Evolutionary conservation across 2,329 filamentous ascomycete genomes (phyloP).

Genomic region (Alternaria triticina): DNA sequence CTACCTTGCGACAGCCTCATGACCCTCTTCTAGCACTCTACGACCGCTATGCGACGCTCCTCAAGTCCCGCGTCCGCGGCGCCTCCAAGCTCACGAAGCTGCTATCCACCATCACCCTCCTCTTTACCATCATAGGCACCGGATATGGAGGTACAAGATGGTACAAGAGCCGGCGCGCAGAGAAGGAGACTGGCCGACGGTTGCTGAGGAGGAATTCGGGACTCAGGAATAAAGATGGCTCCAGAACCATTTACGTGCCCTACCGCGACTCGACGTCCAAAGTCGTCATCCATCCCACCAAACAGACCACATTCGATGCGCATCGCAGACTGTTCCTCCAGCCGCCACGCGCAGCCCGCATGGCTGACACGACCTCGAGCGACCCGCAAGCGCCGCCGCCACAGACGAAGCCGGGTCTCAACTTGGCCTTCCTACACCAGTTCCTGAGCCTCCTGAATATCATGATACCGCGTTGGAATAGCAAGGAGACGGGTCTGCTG

Average conservation of each 20-base stretch:
- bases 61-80: slow-evolving; percentile 61
- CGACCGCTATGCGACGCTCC: slow-evolving; percentile 55
- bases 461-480: slow-evolving; percentile 94
- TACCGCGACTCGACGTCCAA: slow-evolving; percentile 88
- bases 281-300: slow-evolving; percentile 88
- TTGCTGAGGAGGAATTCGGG: slow-evolving; percentile 91
- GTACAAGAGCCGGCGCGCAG: slow-evolving; percentile 75
- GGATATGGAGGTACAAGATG: slow-evolving; percentile 80
- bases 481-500: slow-evolving; percentile 91
- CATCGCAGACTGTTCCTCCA: slow-evolving; percentile 92
- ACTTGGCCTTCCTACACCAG: slow-evolving; percentile 94
- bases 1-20: slow-evolving; percentile 67
- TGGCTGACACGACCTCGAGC: slow-evolving; percentile 64
- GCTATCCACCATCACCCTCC: slow-evolving; percentile 76
- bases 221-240: slow-evolving; percentile 91
- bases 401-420: slow-evolving; percentile 91
- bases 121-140: slow-evolving; percentile 77
- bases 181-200: slow-evolving; percentile 81
- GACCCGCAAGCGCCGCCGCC: slow-evolving; percentile 76
- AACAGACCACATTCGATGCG: slow-evolving; percentile 93
- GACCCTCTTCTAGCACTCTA: slow-evolving; percentile 56
- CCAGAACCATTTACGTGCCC: slow-evolving; percentile 91
- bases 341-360: slow-evolving; percentile 80
- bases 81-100: slow-evolving; percentile 76
- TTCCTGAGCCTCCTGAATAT: slow-evolving; percentile 96